phyloP scores from a whole-genome alignment of 345 rosid genomes.

The Pugionium cornutum region DNA sequence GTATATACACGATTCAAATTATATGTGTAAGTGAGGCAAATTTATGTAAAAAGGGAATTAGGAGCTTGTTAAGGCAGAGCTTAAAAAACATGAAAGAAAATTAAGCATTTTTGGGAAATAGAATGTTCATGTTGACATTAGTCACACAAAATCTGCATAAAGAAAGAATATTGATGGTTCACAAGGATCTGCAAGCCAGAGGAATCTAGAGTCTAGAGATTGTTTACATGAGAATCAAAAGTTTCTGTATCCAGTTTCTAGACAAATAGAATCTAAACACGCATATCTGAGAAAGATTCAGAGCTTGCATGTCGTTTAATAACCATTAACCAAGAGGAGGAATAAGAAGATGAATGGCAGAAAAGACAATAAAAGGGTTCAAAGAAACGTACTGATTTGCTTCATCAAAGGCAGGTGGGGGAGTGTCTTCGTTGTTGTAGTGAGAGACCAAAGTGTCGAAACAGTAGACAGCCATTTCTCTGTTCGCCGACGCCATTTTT shows the following conservation, averaged over 20 bases:
- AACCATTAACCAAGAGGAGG: background rate
- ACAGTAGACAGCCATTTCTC: slow-evolving; percentile 98
- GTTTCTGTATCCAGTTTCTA: too few relatives aligned
- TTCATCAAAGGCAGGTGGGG: slow-evolving; percentile 85
- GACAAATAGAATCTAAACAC: too few relatives aligned
- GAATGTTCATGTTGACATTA: too few relatives aligned
- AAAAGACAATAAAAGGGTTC: background rate
- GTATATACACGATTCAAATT: background rate
- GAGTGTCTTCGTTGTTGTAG: slow-evolving; percentile 80
- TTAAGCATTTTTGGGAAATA: too few relatives aligned
- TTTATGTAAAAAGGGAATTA: background rate
- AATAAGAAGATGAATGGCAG: background rate
- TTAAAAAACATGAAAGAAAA: too few relatives aligned
- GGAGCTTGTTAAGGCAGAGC: too few relatives aligned
- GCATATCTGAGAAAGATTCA: background rate
- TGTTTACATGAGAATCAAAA: too few relatives aligned
- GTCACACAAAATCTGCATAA: too few relatives aligned
- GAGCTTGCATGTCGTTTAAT: slow-evolving; percentile 17
- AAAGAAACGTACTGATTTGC: slow-evolving; percentile 63
- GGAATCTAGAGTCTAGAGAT: too few relatives aligned
- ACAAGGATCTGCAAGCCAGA: too few relatives aligned
- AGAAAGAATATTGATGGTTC: too few relatives aligned
- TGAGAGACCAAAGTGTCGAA: slow-evolving; percentile 91
- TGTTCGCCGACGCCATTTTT: slow-evolving; percentile 88
- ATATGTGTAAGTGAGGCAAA: background rate